Evolutionary conservation across 371 early-diverging fungal species (phyloP).

Genomic region (Circinella minor): DNA sequence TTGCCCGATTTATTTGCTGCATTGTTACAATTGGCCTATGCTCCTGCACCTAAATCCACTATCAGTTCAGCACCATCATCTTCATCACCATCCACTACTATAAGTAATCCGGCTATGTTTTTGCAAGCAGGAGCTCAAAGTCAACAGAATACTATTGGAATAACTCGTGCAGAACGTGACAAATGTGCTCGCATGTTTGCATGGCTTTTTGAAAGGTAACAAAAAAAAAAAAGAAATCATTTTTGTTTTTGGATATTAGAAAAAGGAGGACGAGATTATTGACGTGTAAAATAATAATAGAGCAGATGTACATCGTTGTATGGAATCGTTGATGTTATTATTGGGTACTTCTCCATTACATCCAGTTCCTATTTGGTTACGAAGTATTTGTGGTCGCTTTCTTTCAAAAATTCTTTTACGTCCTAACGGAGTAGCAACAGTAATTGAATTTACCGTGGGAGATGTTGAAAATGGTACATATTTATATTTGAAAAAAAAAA

Average conservation of each 20-base stretch:
- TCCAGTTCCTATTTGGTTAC: slow-evolving; percentile 66
- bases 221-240: not conserved
- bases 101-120: not conserved
- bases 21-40: slow-evolving; percentile 71
- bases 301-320: slow-evolving; percentile 56
- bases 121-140: not conserved
- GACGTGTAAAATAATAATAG: slow-evolving; percentile 16
- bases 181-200: slow-evolving; percentile 51
- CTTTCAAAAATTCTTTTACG: slow-evolving; percentile 65
- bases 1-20: slow-evolving; percentile 71
- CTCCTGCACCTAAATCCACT: slow-evolving; percentile 45
- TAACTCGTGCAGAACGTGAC: slow-evolving; percentile 46
- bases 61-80: not conserved
- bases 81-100: not conserved
- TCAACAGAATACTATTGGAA: slow-evolving; percentile 11
- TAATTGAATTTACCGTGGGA: slow-evolving; percentile 69
- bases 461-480: slow-evolving; percentile 45
- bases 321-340: slow-evolving; percentile 69
- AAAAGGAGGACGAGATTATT: not conserved
- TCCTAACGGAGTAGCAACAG: slow-evolving; percentile 64
- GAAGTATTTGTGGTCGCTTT: slow-evolving; percentile 66
- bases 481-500: no score
- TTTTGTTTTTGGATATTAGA: not conserved
- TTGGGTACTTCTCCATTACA: slow-evolving; percentile 61
- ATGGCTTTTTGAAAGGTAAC: slow-evolving; percentile 47